Evolutionary conservation across 371 early-diverging fungal genomes (phyloP), one percentile per base, ranked within the genome.

Genomic region (Quaeritorhiza haematococci): DNA sequence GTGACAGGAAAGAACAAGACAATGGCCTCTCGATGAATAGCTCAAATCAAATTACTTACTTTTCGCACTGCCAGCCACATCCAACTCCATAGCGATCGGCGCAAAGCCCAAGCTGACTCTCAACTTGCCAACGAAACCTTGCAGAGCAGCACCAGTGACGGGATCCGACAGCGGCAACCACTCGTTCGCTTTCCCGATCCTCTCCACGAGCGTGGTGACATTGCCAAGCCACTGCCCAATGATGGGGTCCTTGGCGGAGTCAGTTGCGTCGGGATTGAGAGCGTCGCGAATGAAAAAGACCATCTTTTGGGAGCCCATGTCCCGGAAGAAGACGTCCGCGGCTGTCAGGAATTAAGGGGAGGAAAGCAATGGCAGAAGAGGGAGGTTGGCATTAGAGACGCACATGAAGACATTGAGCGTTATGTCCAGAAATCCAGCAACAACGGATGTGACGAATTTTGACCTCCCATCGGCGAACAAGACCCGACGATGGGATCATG

Each of bases 181-280:
- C 23, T 50, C 29, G 51, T 62, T 26, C 27, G 33, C 15, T 19
- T 53, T 49, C 1, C 69, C 69, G 44, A 66, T 41, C 13, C 65
- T 27, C 27, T 54, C 63, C 13, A 5, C n/a, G 1, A n/a, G n/a
- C n/a, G n/a, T n/a, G n/a, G n/a, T 29, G 21, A 58, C 10, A 56
- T 59, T 56, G 33, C 69, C 69, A 13, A 19, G 51, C 69, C 69
- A 69, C 2, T 27, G 6, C 6, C 63, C 65, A n/a, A 69, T 30
- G 38, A 65, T 45, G 1, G 52, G 50, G 44, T 69, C 69, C 3
- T 59, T 26, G 3, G 33, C 35, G 10, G 59, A 38, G 48, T 66
- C 63, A 17, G 53, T 55, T 17, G 67, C 58, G 29, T 33, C 15
- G 6, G 24, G 23, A 21, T n/a, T 5, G 2, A 8, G 21, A 10